Base-by-base conservation (phyloP, 148 eudicot genomes). In the Cornus controversa region DNA sequence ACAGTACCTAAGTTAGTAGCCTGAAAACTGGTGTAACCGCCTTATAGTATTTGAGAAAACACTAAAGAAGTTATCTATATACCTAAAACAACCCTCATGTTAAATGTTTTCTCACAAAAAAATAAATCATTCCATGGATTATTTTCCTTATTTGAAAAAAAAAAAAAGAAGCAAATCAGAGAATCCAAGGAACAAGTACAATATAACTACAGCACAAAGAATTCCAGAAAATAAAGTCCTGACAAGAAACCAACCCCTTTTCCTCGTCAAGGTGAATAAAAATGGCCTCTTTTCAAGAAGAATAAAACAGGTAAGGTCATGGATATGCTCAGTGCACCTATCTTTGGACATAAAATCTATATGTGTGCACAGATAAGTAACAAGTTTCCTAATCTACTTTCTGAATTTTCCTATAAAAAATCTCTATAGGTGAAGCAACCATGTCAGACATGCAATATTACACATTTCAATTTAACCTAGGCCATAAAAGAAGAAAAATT, bases 1-100 rank as follows among this genome's bases (percentile, higher is more conserved):
- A 40, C 3, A 8, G 67, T 60, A 29, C 42, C 71, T 29, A 2
- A 66, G 16, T 64, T 45, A 36, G 31, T 22, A 79, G 77, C 60
- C 25, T 74, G 62, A 77, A 50, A 70, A 69, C 26, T 75, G 64
- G 10, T 25, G 53, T 53, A 28, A 67, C 45, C 25, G 15, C 74
- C 8, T 66, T 26, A 66, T 50, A 79, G 50, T 36, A 53, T 45
- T 31, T 34, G 53, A 40, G 27, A 58, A 36, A 40, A 60, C 45
- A 73, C 75, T 54, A 15, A 40, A 36, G 6, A 50, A 28, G 42
- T 36, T 63, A 71, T 27, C 14, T 64, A 14, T 14, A 72, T 40
- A 29, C 47, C 8, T 64, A 72, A 34, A 71, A 63, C 75, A 23
- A 22, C 24, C 8, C 26, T 37, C 25, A 20, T 45, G n/a, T 65